Evolutionary conservation across 352 stramenopile genomes (phyloP).

Genomic region (Plasmopara halstedii): DNA sequence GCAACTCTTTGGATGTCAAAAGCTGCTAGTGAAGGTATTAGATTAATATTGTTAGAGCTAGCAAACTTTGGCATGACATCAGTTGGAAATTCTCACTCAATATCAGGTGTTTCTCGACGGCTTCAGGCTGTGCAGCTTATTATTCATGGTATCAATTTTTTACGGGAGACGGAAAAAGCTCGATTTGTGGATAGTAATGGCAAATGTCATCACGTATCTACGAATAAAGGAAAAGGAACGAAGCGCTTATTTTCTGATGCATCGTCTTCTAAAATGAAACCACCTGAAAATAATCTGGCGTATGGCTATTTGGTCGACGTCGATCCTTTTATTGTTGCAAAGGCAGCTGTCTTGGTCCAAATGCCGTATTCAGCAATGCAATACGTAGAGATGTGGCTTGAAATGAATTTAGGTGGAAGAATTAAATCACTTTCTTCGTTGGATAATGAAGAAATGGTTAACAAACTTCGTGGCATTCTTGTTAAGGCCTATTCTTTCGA

Average conservation of each 20-base stretch:
- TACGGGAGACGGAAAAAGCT: slow-evolving; percentile 68
- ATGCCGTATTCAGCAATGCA: slow-evolving; percentile 87
- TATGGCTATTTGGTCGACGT: slow-evolving; percentile 62
- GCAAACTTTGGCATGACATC: not conserved
- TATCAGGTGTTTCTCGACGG: slow-evolving; percentile 13
- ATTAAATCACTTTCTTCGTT: slow-evolving; percentile 31
- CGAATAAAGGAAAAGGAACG: slow-evolving; percentile 12
- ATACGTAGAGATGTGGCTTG: slow-evolving; percentile 85
- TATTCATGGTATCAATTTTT: slow-evolving; percentile 73
- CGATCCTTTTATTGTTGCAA: slow-evolving; percentile 55
- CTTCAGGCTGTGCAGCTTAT: slow-evolving; percentile 55
- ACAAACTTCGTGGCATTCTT: slow-evolving; percentile 40
- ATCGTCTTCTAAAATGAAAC: not conserved
- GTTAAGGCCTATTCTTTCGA: slow-evolving; percentile 58
- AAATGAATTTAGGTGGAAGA: slow-evolving; percentile 42
- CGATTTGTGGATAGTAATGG: slow-evolving; percentile 65
- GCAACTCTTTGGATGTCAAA: slow-evolving; percentile 6
- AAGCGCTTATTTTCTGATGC: slow-evolving; percentile 6
- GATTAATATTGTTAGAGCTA: slow-evolving; percentile 25
- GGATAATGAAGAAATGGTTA: slow-evolving; percentile 23
- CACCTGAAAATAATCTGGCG: slow-evolving; percentile 18
- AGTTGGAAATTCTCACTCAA: not conserved
- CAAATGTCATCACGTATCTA: slow-evolving; percentile 1
- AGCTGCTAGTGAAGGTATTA: slow-evolving; percentile 37
- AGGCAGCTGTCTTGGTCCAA: slow-evolving; percentile 55